Conservation (phyloP, 352 stramenopile genomes). For the Blastocystis sp. region DNA sequence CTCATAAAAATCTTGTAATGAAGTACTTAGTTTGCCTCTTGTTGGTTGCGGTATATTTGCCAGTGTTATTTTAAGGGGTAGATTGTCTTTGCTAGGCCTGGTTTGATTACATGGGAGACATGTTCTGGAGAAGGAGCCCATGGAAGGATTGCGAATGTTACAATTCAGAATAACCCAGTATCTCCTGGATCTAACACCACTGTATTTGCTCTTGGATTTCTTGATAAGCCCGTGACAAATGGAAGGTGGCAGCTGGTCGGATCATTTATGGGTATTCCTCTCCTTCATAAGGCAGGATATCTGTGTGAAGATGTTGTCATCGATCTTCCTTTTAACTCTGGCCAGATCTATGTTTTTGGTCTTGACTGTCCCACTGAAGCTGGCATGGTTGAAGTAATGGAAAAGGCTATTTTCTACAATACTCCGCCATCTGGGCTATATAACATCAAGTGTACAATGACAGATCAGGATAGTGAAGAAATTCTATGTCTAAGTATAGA, state of each 20-base stretch:
- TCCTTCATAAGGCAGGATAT: neutral
- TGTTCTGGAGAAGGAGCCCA: neutral
- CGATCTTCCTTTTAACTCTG: conserved; percentile 33
- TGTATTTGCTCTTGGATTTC: neutral
- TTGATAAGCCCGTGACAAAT: neutral
- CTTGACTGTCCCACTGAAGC: neutral
- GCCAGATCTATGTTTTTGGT: conserved; percentile 39
- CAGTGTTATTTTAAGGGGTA: neutral
- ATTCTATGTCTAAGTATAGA: conserved; percentile 47
- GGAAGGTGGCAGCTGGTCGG: neutral
- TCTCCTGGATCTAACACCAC: conserved; percentile 40
- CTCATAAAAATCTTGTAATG: neutral
- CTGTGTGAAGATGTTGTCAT: conserved; percentile 27
- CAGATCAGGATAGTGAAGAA: conserved; percentile 49
- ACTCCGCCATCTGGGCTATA: conserved; percentile 36
- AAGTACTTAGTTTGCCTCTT: neutral
- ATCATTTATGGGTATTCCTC: neutral
- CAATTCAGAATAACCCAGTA: conserved; percentile 51
- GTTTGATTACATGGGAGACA: conserved; percentile 39
- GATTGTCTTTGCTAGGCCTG: neutral
- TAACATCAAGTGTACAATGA: conserved; percentile 15
- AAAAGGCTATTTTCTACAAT: conserved; percentile 56
- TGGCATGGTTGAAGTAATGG: conserved; percentile 26
- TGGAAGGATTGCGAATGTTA: neutral
- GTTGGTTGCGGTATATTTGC: neutral